Percentiles rank a stretch among this genome's conserved stretches.
phyloP scores from a whole-genome alignment of 2,329 filamentous ascomycete genomes.

The Penicillium sp. region DNA sequence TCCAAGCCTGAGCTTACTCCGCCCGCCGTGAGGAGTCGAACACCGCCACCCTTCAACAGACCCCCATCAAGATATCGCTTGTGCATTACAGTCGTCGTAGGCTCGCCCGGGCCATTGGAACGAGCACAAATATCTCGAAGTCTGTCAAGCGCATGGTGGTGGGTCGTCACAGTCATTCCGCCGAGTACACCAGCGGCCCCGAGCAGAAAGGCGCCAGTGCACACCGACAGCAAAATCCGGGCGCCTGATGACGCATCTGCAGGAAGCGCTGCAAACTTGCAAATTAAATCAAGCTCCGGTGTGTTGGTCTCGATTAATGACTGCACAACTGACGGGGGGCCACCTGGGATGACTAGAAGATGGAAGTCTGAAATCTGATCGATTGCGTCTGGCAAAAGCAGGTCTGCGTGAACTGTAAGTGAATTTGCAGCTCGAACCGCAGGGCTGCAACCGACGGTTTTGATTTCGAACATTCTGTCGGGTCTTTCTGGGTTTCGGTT shows the following conservation, averaged over 20 bases:
- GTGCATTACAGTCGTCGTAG: conserved; percentile 13
- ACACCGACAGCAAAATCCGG: conserved; percentile 40
- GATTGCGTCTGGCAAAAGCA: conserved; percentile 28
- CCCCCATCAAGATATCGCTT: conserved; percentile 23
- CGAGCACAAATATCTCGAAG: conserved; percentile 22
- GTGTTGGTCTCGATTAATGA: conserved; percentile 20
- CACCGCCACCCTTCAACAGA: conserved; percentile 42
- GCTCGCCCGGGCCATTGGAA: conserved; percentile 4
- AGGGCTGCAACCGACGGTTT: conserved; percentile 32
- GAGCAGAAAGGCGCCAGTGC: conserved; percentile 39
- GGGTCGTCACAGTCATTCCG: conserved; percentile 39
- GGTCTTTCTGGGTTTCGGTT: conserved; percentile 25
- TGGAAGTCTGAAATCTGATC: conserved; percentile 33
- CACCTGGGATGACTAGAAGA: conserved; percentile 42
- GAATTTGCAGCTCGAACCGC: conserved; percentile 24
- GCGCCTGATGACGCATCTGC: conserved; percentile 19
- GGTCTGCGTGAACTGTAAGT: conserved; percentile 32
- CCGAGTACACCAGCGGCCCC: conserved; percentile 38
- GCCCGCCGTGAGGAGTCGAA: conserved; percentile 75
- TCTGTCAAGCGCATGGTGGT: conserved; percentile 30
- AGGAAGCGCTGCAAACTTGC: conserved; percentile 20
- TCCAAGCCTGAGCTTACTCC: conserved; percentile 78
- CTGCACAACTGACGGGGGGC: conserved; percentile 25
- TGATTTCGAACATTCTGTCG: conserved; percentile 32
- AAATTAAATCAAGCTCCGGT: conserved; percentile 23